Conservation (phyloP, 495 filamentous ascomycete genomes). For the Darksidea phi region DNA sequence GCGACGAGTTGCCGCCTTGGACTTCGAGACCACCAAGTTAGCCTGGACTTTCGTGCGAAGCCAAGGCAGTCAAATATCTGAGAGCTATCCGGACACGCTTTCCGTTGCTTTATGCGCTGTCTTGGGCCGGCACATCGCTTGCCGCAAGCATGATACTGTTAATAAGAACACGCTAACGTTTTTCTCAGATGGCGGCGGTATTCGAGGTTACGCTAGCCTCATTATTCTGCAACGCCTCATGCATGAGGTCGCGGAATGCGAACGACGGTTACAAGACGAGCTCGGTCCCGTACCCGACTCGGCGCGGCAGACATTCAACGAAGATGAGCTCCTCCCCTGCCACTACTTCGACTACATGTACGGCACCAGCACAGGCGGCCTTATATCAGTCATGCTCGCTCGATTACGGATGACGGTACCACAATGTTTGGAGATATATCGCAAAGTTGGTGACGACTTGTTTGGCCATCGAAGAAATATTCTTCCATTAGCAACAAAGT, state of each 20-base stretch:
- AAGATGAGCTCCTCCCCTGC: conserved; percentile 46
- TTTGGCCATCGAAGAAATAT: conserved; percentile 45
- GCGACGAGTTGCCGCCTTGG: no score
- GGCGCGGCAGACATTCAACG: conserved; percentile 27
- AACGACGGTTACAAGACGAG: conserved; percentile 39
- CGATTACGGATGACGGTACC: conserved; percentile 54
- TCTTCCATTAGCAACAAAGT: conserved; percentile 47
- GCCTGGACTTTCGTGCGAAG: no score
- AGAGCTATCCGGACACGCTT: no score
- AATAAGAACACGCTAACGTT: conserved; percentile 7
- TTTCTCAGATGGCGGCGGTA: conserved; percentile 45
- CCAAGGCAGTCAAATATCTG: no score
- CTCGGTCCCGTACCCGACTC: conserved; percentile 23
- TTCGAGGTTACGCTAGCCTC: conserved; percentile 46
- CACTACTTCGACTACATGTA: conserved; percentile 54
- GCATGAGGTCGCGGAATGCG: conserved; percentile 45
- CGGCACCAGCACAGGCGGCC: conserved; percentile 45
- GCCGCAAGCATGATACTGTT: neutral
- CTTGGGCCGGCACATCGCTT: no score
- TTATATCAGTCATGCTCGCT: conserved; percentile 57
- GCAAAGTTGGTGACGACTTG: conserved; percentile 47
- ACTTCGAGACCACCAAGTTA: no score
- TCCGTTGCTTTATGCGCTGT: no score
- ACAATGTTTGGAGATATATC: conserved; percentile 52
- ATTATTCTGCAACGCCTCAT: conserved; percentile 45